phyloP scores from a whole-genome alignment of 371 early-diverging fungal species.

The Mortierella sp. region DNA sequence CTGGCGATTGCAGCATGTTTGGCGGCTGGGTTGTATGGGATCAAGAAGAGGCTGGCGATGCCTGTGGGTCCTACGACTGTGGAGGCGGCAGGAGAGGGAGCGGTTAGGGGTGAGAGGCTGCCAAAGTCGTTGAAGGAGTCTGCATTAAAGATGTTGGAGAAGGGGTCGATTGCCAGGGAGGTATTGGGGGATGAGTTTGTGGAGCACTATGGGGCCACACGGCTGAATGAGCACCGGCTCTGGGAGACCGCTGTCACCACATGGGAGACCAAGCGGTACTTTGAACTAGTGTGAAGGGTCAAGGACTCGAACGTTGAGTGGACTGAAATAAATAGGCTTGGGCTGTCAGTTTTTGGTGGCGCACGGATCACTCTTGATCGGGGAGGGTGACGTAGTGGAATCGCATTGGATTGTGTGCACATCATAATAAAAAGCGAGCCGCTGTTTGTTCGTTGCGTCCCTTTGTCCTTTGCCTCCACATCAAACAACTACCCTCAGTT shows the following conservation, averaged over 20 bases:
- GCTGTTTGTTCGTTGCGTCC: too few relatives aligned
- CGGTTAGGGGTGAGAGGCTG: slow-evolving; percentile 60
- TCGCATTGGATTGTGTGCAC: too few relatives aligned
- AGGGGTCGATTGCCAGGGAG: slow-evolving; percentile 78
- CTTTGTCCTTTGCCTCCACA: too few relatives aligned
- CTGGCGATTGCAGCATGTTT: slow-evolving; percentile 83
- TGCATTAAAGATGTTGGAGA: slow-evolving; percentile 69
- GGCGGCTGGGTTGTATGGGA: slow-evolving; percentile 85
- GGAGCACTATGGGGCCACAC: slow-evolving; percentile 80
- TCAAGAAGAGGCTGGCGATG: slow-evolving; percentile 69
- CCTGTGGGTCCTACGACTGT: slow-evolving; percentile 60
- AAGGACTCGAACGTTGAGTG: too few relatives aligned
- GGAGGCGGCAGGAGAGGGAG: slow-evolving; percentile 16
- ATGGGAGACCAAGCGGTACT: slow-evolving; percentile 82
- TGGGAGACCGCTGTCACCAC: slow-evolving; percentile 85
- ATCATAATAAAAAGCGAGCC: too few relatives aligned
- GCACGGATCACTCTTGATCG: too few relatives aligned
- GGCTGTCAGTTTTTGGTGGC: too few relatives aligned
- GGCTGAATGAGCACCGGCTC: slow-evolving; percentile 79
- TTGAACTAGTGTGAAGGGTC: slow-evolving; percentile 72
- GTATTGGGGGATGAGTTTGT: slow-evolving; percentile 87
- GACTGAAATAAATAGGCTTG: too few relatives aligned
- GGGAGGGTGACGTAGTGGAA: too few relatives aligned
- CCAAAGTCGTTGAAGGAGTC: slow-evolving; percentile 81
- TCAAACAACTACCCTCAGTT: too few relatives aligned